Evolutionary conservation across 163 green algal genomes (phyloP).

Genomic region (Chlorella variabilis): DNA sequence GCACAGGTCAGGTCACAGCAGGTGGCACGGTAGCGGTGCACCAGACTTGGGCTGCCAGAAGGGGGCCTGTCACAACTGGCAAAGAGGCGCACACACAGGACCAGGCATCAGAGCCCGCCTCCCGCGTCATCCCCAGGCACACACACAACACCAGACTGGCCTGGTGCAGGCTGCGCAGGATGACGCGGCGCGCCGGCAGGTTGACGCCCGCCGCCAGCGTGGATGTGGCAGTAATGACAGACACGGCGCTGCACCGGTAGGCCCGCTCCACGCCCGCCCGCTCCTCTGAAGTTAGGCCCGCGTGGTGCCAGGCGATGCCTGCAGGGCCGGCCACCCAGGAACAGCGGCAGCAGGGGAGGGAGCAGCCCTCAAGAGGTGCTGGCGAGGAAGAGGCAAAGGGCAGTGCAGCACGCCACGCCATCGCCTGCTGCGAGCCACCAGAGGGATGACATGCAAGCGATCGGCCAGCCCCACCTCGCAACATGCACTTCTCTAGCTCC

Average conservation of each 20-base stretch:
- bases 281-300: conserved; percentile 81
- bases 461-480: conserved; percentile 21
- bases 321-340: neutral
- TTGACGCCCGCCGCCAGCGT: conserved; percentile 97
- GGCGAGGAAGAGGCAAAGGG: too few relatives aligned
- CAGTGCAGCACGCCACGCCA: too few relatives aligned
- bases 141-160: neutral
- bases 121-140: too few relatives aligned
- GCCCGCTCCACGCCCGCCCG: conserved; percentile 81
- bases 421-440: too few relatives aligned
- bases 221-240: conserved; percentile 39
- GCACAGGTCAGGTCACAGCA: too few relatives aligned
- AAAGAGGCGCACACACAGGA: too few relatives aligned
- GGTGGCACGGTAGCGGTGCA: too few relatives aligned
- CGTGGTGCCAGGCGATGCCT: conserved; percentile 92
- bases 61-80: too few relatives aligned
- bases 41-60: too few relatives aligned
- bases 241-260: conserved; percentile 59
- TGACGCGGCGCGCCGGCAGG: conserved; percentile 92
- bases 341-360: neutral
- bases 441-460: too few relatives aligned
- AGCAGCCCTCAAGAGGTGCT: neutral
- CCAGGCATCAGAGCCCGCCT: too few relatives aligned
- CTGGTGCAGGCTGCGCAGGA: conserved; percentile 71
- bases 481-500: conserved; percentile 49